Evolutionary conservation across 23 red algal genomes (phyloP).

Genomic region (Cyanidiococcus yangmingshanensis): DNA sequence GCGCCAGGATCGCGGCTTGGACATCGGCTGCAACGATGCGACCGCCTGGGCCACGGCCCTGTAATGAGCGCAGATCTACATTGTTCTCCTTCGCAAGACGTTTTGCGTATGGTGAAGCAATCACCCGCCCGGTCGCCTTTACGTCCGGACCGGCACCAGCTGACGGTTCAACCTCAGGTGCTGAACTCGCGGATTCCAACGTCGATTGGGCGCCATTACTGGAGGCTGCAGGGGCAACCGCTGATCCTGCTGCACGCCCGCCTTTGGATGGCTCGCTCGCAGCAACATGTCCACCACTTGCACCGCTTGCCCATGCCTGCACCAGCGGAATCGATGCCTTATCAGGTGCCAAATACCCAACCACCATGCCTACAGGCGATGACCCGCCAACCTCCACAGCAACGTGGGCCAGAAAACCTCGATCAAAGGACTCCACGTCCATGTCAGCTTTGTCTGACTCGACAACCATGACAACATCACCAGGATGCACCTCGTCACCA

Average conservation of each 20-base stretch:
- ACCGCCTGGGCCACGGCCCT: constrained; percentile 11
- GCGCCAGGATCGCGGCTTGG: background rate
- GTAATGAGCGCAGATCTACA: background rate
- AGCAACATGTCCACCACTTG: background rate
- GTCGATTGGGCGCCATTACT: constrained; percentile 3
- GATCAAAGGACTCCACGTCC: constrained; percentile 93
- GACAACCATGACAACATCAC: constrained; percentile 92
- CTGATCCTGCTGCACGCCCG: constrained; percentile 1
- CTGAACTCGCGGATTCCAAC: constrained; percentile 1
- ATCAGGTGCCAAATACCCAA: constrained; percentile 52
- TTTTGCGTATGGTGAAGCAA: constrained; percentile 31
- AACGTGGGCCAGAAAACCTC: constrained; percentile 65
- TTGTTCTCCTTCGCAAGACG: constrained; percentile 14
- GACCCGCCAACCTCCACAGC: constrained; percentile 36
- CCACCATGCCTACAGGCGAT: constrained; percentile 43
- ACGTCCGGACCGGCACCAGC: background rate
- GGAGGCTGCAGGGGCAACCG: background rate
- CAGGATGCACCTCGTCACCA: constrained; percentile 64
- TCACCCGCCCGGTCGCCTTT: constrained; percentile 34
- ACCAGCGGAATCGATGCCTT: constrained; percentile 57
- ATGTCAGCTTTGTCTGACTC: constrained; percentile 98
- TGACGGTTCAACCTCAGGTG: constrained; percentile 20
- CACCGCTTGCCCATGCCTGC: constrained; percentile 47
- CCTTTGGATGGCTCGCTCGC: background rate
- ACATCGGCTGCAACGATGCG: constrained; percentile 28